phyloP scores from a whole-genome alignment of 805 yeast genomes.

The Lipomyces starkeyi region DNA sequence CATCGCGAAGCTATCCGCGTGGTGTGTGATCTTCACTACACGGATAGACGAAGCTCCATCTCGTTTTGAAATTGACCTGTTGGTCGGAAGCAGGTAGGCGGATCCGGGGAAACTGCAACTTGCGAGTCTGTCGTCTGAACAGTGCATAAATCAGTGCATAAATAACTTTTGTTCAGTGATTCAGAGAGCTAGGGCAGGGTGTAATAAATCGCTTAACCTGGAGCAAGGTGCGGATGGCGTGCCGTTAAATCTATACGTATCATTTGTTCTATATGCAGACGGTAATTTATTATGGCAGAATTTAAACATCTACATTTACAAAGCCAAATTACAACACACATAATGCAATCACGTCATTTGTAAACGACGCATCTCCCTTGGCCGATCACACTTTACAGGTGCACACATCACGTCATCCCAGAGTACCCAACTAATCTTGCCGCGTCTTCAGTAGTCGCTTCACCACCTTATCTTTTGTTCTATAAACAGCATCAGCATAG shows the following conservation, averaged over 20 bases:
- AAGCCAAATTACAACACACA: too few species aligned
- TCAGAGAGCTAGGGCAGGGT: too few species aligned
- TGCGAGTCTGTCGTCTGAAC: not conserved
- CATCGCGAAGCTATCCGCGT: not conserved
- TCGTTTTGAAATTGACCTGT: conserved; percentile 1
- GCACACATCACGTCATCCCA: not conserved
- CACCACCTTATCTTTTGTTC: conserved; percentile 85
- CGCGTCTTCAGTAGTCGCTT: conserved; percentile 90
- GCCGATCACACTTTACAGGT: not conserved
- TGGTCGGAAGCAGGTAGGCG: not conserved
- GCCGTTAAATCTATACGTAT: too few species aligned
- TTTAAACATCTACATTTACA: too few species aligned
- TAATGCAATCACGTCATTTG: not conserved
- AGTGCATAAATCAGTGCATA: too few species aligned
- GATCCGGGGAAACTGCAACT: not conserved
- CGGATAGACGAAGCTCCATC: not conserved
- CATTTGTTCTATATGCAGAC: too few species aligned
- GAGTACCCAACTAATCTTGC: conserved; percentile 68
- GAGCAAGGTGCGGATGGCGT: too few species aligned
- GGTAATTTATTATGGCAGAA: too few species aligned
- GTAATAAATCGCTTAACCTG: too few species aligned
- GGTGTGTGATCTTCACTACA: not conserved
- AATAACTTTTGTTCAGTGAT: too few species aligned
- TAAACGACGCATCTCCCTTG: not conserved
- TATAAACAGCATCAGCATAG: conserved; percentile 5